Evolutionary conservation across 1,284 basidiomycete genomes (phyloP), one percentile per base, ranked within the genome.

Genomic region (Malassezia caprae): DNA sequence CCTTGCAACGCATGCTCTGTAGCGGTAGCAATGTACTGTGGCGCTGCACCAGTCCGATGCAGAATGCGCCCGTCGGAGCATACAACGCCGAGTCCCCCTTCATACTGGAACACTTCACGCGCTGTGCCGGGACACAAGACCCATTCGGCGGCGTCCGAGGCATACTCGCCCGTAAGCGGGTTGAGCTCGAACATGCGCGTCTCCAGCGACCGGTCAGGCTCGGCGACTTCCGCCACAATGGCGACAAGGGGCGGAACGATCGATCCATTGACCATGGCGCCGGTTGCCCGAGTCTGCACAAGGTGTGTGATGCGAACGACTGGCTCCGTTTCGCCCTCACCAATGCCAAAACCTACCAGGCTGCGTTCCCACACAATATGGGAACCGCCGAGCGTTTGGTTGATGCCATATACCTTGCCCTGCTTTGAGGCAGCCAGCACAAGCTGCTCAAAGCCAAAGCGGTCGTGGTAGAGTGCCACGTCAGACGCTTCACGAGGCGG

Each of bases 391-490:
- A 90, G 88, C 48, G 80, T 86, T 19, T 82, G 81, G 69, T 94
- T 88, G 46, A 94, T 76, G 0, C 84, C 90, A 67, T 84, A 89
- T 0, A 91, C 65, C 70, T 88, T 89, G 17, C 89, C 88, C 30
- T 80, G 78, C 1, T 77, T 64, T 1, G 87, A 88, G 0, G 83
- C 85, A 3, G 80, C 80, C 2, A 94, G 80, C 46, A 91, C 80
- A 35, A 96, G 75, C 73, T 94, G 88, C 44, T 86, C 81, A 75
- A 94, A 88, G 0, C 89, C 90, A 70, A 93, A 94, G 1, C 83
- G 77, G 68, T 94, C 88, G 24, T 62, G 61, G 56, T 60, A 64
- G 15, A 70, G 60, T 13, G 42, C 44, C n/a, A 56, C 59, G 2
- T 63, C 62, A 4, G 59, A 48, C n/a, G 64, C 64, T 11, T 51